phyloP scores from a whole-genome alignment of 768 basidiomycete genomes.

The Termitomyces sp. region DNA sequence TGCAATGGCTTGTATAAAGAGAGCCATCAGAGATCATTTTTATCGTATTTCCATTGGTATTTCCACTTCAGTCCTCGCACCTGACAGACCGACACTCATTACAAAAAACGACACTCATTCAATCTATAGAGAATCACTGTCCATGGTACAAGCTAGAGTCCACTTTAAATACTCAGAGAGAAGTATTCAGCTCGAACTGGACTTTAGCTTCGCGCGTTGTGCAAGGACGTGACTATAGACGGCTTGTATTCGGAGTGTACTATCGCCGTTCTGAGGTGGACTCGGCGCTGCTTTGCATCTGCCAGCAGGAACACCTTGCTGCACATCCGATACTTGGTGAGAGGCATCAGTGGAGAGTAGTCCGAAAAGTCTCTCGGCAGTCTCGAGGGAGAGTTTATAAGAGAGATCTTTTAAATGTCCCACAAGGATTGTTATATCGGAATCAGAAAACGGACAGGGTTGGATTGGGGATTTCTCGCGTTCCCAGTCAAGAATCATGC shows the following conservation, averaged over 20 bases:
- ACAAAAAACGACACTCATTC: background rate
- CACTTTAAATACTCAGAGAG: background rate
- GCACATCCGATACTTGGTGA: background rate
- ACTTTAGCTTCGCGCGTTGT: background rate
- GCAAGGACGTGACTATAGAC: background rate
- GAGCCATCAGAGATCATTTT: background rate
- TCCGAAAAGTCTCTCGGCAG: background rate
- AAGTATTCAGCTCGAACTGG: background rate
- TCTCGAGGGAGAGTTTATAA: background rate
- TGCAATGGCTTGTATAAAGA: background rate
- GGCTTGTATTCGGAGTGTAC: background rate
- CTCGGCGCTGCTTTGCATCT: background rate
- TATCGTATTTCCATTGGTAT: background rate
- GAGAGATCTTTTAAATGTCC: background rate
- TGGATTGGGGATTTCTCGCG: background rate
- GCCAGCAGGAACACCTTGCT: background rate
- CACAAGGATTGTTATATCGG: background rate
- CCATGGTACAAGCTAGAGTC: background rate
- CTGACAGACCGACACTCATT: background rate
- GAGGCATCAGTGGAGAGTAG: background rate
- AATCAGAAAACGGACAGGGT: conserved; percentile 3
- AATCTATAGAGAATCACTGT: background rate
- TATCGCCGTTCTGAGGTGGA: background rate
- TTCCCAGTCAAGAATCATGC: conserved; percentile 5
- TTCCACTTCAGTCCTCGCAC: too few species aligned